These are phyloP conservation scores for Alliaria petiolata DNA, from an alignment of 345 rosid genomes.

Conservation along the genomic window DNA sequence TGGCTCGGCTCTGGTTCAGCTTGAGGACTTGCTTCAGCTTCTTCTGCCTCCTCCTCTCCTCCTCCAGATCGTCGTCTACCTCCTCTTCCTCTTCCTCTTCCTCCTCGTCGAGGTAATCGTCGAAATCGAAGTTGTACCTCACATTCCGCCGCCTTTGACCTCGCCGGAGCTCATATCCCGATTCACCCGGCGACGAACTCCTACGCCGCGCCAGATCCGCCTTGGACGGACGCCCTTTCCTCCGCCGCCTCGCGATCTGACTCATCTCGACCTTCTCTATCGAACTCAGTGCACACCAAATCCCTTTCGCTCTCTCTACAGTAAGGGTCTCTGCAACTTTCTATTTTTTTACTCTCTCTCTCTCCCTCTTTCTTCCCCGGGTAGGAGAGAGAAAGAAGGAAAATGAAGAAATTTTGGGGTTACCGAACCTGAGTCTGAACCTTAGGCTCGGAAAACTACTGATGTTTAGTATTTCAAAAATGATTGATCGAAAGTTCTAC, in stretches of 20 bases:
- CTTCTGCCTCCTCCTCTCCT: constrained; percentile 66
- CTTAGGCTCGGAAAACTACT: constrained; percentile 33
- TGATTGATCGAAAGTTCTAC: too few species aligned
- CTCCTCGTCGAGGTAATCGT: constrained; percentile 64
- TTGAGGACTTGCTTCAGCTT: constrained; percentile 74
- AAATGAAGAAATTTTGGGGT: constrained; percentile 15
- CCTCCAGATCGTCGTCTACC: constrained; percentile 46
- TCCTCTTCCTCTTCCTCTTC: constrained; percentile 41
- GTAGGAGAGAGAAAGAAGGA: constrained; percentile 39
- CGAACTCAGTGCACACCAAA: constrained; percentile 19
- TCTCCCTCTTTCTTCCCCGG: constrained; percentile 20
- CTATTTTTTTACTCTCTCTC: constrained; percentile 23
- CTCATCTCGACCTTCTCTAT: constrained; percentile 45
- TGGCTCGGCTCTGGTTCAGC: constrained; percentile 50
- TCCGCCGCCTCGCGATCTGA: constrained; percentile 91
- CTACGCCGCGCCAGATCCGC: constrained; percentile 71
- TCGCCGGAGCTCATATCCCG: constrained; percentile 47
- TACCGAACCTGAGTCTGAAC: constrained; percentile 44
- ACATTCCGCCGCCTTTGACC: constrained; percentile 81
- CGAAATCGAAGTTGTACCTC: constrained; percentile 72
- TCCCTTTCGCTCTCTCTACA: constrained; percentile 38
- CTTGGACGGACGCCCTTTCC: constrained; percentile 95
- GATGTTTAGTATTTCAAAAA: constrained; percentile 24
- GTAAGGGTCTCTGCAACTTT: constrained; percentile 32
- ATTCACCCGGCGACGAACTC: constrained; percentile 24